Evolutionary conservation across 805 yeast species (phyloP), one percentile per base, ranked within the genome.

Genomic region (Candida arabinofermentans): DNA sequence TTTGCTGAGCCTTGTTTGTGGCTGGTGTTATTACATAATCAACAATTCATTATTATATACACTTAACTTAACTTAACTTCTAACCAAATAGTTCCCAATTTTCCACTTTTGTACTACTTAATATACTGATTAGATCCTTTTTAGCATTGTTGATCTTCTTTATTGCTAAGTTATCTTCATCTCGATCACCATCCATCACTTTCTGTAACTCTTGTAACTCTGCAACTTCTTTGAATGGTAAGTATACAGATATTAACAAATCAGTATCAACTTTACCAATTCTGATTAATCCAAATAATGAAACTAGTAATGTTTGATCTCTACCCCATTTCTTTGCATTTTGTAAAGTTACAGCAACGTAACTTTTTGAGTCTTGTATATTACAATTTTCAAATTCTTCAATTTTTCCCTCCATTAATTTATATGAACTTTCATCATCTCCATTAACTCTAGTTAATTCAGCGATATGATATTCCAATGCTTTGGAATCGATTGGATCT

Each of bases 231-330:
- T 50, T 52, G 14, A 77, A 53, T n/a, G 86, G 86, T 2, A 81
- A 69, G 48, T 83, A 82, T 53, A 75, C 69, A 3, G 84, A 71
- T 12, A 85, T 57, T 31, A 84, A 55, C 3, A 81, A 67, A 60
- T 86, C 95, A 0, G 90, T 80, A 2, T 64, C 64, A 1, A 65
- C 76, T 37, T 69, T 69, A 9, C 56, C 49, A 21, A 83, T 50
- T 41, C 90, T 66, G 26, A 83, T 61, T 33, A 86, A 57, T 0
- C 79, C 83, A n/a, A 83, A 50, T 13, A 81, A 68, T 12, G 81
- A 63, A 12, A 75, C 70, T 32, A 81, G 66, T 5, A 68, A 58
- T 8, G 49, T 48, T 23, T 47, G 48, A 34, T 54, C 58, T 13
- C 56, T 43, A 3, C 81, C 81, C 79, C 83, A 77, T 55, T 77